phyloP scores from a whole-genome alignment of 129 eudicot species.

The Chrysanthemum makinoi region DNA sequence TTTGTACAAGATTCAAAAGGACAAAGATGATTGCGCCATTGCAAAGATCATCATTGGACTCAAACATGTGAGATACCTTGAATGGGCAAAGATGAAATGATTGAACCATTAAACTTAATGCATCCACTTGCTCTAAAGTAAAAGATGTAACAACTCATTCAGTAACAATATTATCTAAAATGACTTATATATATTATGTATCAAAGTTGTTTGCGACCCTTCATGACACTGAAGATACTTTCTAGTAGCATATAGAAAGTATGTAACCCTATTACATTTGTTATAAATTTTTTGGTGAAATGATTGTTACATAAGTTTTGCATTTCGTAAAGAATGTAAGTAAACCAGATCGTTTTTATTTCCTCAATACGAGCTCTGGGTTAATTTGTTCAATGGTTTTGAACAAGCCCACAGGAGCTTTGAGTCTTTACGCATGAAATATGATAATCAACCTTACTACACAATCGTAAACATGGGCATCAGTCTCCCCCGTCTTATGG shows the following conservation, averaged over 20 bases:
- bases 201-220: background rate
- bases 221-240: no score
- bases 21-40: constrained; percentile 23
- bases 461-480: no score
- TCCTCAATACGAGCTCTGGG: no score
- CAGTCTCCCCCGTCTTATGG: no score
- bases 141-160: background rate
- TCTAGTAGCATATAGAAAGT: background rate
- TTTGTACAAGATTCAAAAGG: constrained; percentile 29
- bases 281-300: background rate
- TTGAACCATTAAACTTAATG: constrained; percentile 22
- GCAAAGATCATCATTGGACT: constrained; percentile 26
- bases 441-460: no score
- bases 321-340: background rate
- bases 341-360: no score
- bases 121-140: constrained; percentile 28
- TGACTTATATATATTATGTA: background rate
- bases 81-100: constrained; percentile 32
- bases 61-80: constrained; percentile 31
- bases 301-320: background rate
- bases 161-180: background rate
- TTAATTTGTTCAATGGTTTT: no score
- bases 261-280: background rate
- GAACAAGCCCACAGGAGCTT: no score
- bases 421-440: no score